Base-by-base conservation (phyloP, 805 yeast species). In the Tetrapisispora pingtungensis region DNA sequence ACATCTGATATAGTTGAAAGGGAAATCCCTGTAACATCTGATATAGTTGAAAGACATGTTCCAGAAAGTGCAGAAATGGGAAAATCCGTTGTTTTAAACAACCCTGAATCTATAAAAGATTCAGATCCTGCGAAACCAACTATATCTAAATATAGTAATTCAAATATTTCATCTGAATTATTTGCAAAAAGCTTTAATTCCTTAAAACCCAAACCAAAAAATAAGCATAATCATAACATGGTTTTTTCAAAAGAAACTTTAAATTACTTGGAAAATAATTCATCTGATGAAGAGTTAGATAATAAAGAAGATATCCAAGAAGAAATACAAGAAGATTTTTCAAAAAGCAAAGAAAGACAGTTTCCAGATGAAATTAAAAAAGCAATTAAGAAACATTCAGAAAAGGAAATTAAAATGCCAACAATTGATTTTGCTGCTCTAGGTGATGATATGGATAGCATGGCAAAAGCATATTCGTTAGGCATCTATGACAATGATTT, bases 401-500 rank as follows among this genome's bases (percentile, higher is more conserved):
- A 45, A 17, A 47, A 42, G 10, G 40, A 41, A 13, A 46, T 54
- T 3, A 49, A 46, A 20, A 52, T 54, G 7, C 62, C 65, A 6
- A 50, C 47, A 15, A 54, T 66, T 8, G 80, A 77, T 47, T 73
- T 67, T 50, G 58, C 54, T 10, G 51, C 67, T 1, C 46, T 74
- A 26, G 70, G 69, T 20, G 66, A 66, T 17, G 73, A 77, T 51
- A 45, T 73, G 50, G 81, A 77, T 40, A 69, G 73, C 3, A 74
- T 79, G 80, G 82, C 77, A 0, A 68, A 70, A 42, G 83, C 82
- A 0, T 80, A 80, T 50, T 64, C 69, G n/a, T 51, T 69, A 19
- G 85, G 84, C 1, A 58, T 73, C 50, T 78, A 76, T 53, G 83
- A 79, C 53, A 84, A 77, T 47, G 84, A 80, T 50, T 59, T 74